A percentile compares a stretch with the other conserved stretches of the same genome.
Evolutionary conservation across 148 eudicot species (phyloP).

Genomic region (Selenicereus undatus): DNA sequence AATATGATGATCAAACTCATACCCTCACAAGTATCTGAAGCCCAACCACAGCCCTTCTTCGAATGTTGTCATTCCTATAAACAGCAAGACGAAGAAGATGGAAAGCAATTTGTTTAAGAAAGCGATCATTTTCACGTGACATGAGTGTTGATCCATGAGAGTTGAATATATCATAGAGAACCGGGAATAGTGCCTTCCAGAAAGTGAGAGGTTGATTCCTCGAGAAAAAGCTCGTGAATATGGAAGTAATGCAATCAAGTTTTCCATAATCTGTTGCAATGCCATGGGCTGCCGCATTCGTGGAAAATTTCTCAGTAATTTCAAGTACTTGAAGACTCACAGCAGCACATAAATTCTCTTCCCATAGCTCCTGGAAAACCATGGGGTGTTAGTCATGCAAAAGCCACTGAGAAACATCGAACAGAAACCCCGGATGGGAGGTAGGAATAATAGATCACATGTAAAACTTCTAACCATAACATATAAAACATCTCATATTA

Average conservation of each 20-base stretch:
- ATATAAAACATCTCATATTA: neutral
- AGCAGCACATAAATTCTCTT: slow-evolving; percentile 95
- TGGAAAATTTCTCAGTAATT: slow-evolving; percentile 80
- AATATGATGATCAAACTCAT: slow-evolving; percentile 23
- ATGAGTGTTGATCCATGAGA: slow-evolving; percentile 90
- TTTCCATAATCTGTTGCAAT: slow-evolving; percentile 97
- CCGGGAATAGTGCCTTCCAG: slow-evolving; percentile 88
- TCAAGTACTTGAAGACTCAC: slow-evolving; percentile 93
- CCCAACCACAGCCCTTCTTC: slow-evolving; percentile 86
- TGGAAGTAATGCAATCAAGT: slow-evolving; percentile 93
- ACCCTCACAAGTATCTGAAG: slow-evolving; percentile 97
- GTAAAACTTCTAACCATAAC: neutral
- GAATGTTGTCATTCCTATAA: slow-evolving; percentile 79
- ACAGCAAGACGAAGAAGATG: slow-evolving; percentile 98
- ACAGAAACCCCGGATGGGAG: neutral
- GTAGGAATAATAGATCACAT: neutral
- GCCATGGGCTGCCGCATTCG: slow-evolving; percentile 66
- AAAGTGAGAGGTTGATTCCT: slow-evolving; percentile 80
- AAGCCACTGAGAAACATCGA: neutral
- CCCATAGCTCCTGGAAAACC: slow-evolving; percentile 92
- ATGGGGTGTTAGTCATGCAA: neutral
- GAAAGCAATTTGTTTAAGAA: slow-evolving; percentile 94
- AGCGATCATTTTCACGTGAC: slow-evolving; percentile 98
- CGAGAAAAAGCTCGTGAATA: slow-evolving; percentile 83
- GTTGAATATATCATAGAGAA: slow-evolving; percentile 66